Evolutionary conservation across 306 rosid species (phyloP), one percentile per base, ranked within the genome.

Genomic region (Albizia julibrissin): DNA sequence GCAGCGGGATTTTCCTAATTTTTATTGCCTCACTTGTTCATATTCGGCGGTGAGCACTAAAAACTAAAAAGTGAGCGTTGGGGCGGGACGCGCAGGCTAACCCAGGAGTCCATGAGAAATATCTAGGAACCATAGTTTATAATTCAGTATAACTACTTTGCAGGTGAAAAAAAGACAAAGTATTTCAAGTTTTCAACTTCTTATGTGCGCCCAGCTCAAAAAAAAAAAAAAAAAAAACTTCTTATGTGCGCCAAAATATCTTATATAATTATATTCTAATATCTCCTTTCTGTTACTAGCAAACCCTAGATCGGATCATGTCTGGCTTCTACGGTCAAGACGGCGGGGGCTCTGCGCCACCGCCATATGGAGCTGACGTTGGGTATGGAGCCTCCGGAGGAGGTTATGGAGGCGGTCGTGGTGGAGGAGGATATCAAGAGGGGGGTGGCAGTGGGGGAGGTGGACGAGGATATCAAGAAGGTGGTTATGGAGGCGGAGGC

Each of bases 311-410:
- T 87, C 90, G 82, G 84, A 80, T 78, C 85, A 94, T 93, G 97
- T 90, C 98, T 83, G 98, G 99, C 64, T 85, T 81, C 88, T 95
- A 93, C 86, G 98, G 98, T 43, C 99, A 92, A 80, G 97, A 90
- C 59, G 93, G 88, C 79, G 94, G 93, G 0, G 92, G 88, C 37
- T 89, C 95, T 54, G 97, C 91, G 59, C 93, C 92, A 78, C 89
- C 92, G 34, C 49, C 94, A 0, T 93, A 95, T 39, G 98, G 97
- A 72, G 90, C 86, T 19, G 79, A 89, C 34, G 92, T 93, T 0
- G 89, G 89, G 13, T 86, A 86, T 21, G 82, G 84, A 76, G 46
- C 89, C 11, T 7, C 83, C 26, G 90, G 90, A 0, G 89, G 91
- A 0, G 89, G 91, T 6, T 90, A 86, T 27, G 87, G 50, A 80